Evolutionary conservation across 306 rosid genomes (phyloP).

Genomic region (Vigna mungo): DNA sequence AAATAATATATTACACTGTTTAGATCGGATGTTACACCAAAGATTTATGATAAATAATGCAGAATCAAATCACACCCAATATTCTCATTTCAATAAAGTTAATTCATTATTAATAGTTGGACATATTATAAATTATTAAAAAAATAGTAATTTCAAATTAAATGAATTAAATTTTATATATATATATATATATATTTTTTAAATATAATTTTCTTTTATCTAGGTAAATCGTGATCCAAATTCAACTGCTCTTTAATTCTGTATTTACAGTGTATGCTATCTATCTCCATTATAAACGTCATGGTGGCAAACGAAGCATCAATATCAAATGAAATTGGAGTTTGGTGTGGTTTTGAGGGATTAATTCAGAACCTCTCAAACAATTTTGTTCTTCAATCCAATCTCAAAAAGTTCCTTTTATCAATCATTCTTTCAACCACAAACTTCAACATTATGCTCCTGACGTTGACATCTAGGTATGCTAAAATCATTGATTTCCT

Average conservation of each 20-base stretch:
- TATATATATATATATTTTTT: no score
- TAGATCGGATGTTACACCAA: no score
- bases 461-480: slow-evolving; percentile 38
- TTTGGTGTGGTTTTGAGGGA: neutral
- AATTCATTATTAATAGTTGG: no score
- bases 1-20: no score
- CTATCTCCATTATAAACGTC: neutral
- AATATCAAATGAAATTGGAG: slow-evolving; percentile 14
- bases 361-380: slow-evolving; percentile 10
- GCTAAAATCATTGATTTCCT: neutral
- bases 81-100: no score
- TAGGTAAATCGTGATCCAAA: neutral
- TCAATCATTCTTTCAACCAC: neutral
- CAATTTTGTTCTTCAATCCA: slow-evolving; percentile 24
- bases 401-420: neutral
- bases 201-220: neutral
- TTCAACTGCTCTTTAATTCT: neutral
- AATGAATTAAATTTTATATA: no score
- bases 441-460: neutral
- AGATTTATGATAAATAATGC: no score
- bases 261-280: neutral
- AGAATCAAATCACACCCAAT: no score
- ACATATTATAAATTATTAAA: no score
- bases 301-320: neutral
- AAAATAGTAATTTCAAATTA: no score